Conservation (phyloP, 2,329 filamentous ascomycete genomes). For the Pseudocercospora crystallina region DNA sequence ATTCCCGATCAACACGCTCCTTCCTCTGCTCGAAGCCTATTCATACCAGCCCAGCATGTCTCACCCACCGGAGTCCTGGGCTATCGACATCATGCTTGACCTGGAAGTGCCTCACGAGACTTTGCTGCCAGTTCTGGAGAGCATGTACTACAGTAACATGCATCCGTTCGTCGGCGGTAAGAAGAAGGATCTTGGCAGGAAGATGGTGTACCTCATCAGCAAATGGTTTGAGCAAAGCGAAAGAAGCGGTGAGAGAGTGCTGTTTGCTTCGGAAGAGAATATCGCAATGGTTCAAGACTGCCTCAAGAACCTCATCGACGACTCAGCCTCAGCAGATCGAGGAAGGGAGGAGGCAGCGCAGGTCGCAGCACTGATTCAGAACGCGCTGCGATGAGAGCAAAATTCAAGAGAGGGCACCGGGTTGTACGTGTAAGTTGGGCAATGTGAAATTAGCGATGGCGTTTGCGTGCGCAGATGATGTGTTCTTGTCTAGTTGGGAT, state of each 20-base stretch:
- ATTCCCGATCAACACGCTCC: constrained; percentile 43
- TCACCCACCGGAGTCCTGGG: constrained; percentile 57
- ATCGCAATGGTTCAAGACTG: constrained; percentile 44
- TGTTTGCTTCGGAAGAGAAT: constrained; percentile 63
- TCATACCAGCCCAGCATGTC: constrained; percentile 51
- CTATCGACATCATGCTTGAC: constrained; percentile 65
- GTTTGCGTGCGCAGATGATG: too few species aligned
- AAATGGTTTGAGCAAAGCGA: constrained; percentile 62
- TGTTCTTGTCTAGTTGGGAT: too few species aligned
- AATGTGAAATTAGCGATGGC: not conserved
- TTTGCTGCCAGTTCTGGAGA: constrained; percentile 62
- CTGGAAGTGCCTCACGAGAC: constrained; percentile 62
- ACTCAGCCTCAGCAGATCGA: constrained; percentile 23
- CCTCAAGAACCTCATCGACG: constrained; percentile 25
- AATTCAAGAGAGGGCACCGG: too few species aligned
- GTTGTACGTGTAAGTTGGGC: not conserved
- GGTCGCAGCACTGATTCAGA: constrained; percentile 17
- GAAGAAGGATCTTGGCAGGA: constrained; percentile 58
- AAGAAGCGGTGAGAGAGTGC: constrained; percentile 50
- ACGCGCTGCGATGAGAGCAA: constrained; percentile 13
- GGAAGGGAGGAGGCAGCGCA: constrained; percentile 24
- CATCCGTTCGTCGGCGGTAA: constrained; percentile 59
- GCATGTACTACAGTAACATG: constrained; percentile 67
- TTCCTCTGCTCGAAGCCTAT: constrained; percentile 58
- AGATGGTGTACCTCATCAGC: constrained; percentile 61